Evolutionary conservation across 2,329 filamentous ascomycete genomes (phyloP), one percentile per base, ranked within the genome.

Genomic region (Colletotrichum truncatum): DNA sequence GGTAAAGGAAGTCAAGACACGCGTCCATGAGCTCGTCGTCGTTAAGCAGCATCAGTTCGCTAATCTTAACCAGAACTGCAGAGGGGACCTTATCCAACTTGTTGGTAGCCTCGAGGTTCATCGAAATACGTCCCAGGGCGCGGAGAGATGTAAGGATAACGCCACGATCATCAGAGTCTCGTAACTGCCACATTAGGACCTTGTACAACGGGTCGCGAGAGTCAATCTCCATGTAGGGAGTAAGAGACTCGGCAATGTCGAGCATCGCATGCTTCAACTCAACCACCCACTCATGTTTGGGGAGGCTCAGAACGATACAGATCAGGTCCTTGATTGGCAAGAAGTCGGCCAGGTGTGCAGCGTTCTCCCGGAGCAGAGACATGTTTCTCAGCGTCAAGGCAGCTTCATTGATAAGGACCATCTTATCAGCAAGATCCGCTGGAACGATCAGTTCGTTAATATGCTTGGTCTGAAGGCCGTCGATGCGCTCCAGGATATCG

Each of bases 1-100:
- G 93, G 74, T 98, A 98, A 32, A 98, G 85, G 74, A 99, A 97
- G 77, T 99, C 96, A 30, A 99, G 85, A 67, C 92, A 94, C 16
- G 93, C 92, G 73, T 93, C 92, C 70, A 95, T 87, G 12, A 99
- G 84, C 74, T 98, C 95, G 74, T 97, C 94, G 71, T 99, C 96
- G 69, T 96, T 92, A 7, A 96, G 85, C 26, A 96, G 80, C 6
- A 94, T 84, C 88, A 91, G 94, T 69, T 91, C 86, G 64, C 87
- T 87, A 51, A 96, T 87, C 43, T 86, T 87, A 70, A 90, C 86
- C 23, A 98, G 80, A 1, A 89, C 85, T 3, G 81, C 75, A 3
- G 84, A 77, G 2, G 94, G 89, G 7, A 98, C 87, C 63, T 90
- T 85, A 41, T 89, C 87, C 30, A 98, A 84, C 67, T 88, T 87